Conservation (phyloP, 2,329 filamentous ascomycete species). For the Trichophyton simii region DNA sequence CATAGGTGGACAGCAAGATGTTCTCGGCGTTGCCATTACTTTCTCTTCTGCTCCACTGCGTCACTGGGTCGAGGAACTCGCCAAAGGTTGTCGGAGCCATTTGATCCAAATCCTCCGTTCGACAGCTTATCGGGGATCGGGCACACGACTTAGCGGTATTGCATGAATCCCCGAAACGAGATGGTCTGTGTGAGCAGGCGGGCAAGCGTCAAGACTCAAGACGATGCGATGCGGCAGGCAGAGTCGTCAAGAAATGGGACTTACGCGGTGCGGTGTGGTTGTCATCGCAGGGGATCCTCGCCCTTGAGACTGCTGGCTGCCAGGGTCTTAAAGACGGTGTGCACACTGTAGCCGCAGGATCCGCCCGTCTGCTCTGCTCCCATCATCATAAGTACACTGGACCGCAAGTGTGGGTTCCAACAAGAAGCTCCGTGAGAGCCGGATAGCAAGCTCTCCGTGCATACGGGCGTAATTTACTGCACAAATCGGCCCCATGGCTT, state of each 20-base stretch:
- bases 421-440: neutral
- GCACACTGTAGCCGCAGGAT: neutral
- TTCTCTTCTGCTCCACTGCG: neutral
- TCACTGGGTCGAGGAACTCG: neutral
- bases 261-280: neutral
- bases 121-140: neutral
- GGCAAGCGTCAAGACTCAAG: neutral
- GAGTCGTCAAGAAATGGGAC: too few species aligned
- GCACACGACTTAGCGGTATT: neutral
- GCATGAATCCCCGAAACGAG: neutral
- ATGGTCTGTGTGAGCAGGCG: neutral
- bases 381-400: too few species aligned
- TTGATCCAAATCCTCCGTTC: neutral
- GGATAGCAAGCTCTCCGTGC: neutral
- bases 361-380: neutral
- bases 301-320: neutral
- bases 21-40: neutral
- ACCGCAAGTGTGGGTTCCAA: too few species aligned
- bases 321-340: neutral
- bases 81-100: conserved; percentile 3
- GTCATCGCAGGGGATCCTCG: neutral
- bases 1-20: neutral
- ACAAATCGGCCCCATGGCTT: too few species aligned
- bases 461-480: too few species aligned
- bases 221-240: neutral